Evolutionary conservation across 495 filamentous ascomycete species (phyloP).

Genomic region (Neurospora sp.): DNA sequence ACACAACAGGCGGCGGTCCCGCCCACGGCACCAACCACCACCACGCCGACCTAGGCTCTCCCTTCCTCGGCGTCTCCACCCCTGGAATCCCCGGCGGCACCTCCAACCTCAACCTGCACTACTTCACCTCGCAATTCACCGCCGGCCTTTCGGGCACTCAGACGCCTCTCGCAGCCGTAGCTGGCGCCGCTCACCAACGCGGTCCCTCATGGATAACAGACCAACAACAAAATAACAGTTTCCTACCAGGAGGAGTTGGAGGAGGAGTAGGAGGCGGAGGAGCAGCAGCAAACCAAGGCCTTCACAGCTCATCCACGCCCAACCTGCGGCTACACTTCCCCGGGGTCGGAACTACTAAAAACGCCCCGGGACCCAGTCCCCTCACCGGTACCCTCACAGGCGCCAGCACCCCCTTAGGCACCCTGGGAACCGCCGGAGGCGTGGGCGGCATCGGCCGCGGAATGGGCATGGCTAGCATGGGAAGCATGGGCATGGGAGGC

Average conservation of each 20-base stretch:
- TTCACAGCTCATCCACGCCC: constrained; percentile 19
- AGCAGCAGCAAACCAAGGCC: not conserved
- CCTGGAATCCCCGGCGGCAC: constrained; percentile 77
- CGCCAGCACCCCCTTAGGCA: constrained; percentile 6
- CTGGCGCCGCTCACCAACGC: constrained; percentile 45
- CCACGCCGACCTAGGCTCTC: constrained; percentile 46
- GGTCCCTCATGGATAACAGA: constrained; percentile 30
- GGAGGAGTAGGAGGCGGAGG: not conserved
- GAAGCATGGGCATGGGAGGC: not conserved
- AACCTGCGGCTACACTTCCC: constrained; percentile 6
- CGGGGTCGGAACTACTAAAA: not conserved
- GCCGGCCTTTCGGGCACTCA: constrained; percentile 71
- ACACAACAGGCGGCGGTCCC: constrained; percentile 5
- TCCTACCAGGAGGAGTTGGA: not conserved
- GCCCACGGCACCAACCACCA: constrained; percentile 15
- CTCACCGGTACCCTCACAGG: not conserved
- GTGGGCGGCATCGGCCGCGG: constrained; percentile 1
- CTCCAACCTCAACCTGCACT: constrained; percentile 81
- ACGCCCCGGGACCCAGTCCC: not conserved
- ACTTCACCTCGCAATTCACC: constrained; percentile 78
- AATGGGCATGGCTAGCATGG: not conserved
- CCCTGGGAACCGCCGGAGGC: not conserved
- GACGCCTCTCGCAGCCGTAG: constrained; percentile 78
- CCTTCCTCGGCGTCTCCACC: constrained; percentile 57
- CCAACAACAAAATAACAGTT: constrained; percentile 2